phyloP scores from a whole-genome alignment of 2,329 filamentous ascomycete species.

The Cladophialophora yegresii region DNA sequence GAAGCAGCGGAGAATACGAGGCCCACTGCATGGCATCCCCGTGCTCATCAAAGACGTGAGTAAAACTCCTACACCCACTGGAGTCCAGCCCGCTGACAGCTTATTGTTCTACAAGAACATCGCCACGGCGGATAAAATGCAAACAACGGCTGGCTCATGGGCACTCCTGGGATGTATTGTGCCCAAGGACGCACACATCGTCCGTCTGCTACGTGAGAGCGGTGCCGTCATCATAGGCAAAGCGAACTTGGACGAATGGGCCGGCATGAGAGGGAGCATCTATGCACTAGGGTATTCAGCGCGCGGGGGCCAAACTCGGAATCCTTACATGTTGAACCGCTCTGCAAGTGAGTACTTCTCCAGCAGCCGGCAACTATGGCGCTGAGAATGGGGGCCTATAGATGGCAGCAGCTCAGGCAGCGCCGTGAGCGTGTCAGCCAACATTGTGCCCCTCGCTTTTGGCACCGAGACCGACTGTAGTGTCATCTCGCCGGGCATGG shows the following conservation, averaged over 20 bases:
- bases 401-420: conserved; percentile 38
- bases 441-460: conserved; percentile 41
- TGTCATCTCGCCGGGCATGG: conserved; percentile 40
- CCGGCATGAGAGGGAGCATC: conserved; percentile 31
- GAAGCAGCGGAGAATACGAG: conserved; percentile 35
- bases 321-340: conserved; percentile 58
- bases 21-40: conserved; percentile 42
- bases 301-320: conserved; percentile 65
- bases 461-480: conserved; percentile 44
- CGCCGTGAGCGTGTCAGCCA: conserved; percentile 41
- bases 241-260: conserved; percentile 39
- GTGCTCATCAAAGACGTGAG: conserved; percentile 41
- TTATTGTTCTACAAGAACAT: conserved; percentile 34
- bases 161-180: conserved; percentile 36
- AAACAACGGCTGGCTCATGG: conserved; percentile 38
- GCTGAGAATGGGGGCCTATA: conserved; percentile 24
- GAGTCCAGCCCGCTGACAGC: conserved; percentile 2
- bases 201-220: conserved; percentile 37
- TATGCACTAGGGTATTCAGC: conserved; percentile 65
- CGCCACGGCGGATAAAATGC: conserved; percentile 38
- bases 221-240: conserved; percentile 42
- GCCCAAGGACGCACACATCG: conserved; percentile 36
- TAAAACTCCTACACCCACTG: not conserved
- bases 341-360: conserved; percentile 22
- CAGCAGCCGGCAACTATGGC: not conserved